phyloP scores from a whole-genome alignment of 78 protist species.

The Paulinella micropora region DNA sequence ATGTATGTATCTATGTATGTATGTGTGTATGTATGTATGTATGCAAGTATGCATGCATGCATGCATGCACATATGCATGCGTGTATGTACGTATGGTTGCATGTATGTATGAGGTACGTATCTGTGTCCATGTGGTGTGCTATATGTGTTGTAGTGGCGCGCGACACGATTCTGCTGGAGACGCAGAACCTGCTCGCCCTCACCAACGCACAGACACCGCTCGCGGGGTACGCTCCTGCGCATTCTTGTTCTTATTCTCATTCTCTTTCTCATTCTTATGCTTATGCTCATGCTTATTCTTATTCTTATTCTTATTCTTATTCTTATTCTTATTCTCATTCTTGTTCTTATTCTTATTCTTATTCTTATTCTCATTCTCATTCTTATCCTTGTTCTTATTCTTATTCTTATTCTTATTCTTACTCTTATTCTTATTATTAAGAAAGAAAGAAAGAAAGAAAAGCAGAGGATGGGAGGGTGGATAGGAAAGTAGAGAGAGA shows the following conservation, averaged over 20 bases:
- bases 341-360: not conserved
- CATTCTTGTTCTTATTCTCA: not conserved
- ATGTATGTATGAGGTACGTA: too few relatives aligned
- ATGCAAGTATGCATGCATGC: too few relatives aligned
- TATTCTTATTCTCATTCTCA: not conserved
- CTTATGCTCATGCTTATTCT: not conserved
- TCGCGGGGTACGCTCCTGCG: slow-evolving; percentile 12
- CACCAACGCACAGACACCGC: not conserved
- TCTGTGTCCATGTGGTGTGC: not conserved
- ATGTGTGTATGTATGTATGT: not conserved
- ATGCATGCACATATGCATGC: not conserved
- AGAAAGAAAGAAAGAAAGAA: not conserved
- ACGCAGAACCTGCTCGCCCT: slow-evolving; percentile 11
- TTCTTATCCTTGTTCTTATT: too few relatives aligned
- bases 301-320: too few relatives aligned
- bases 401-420: too few relatives aligned
- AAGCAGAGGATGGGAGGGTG: too few relatives aligned
- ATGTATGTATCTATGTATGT: not conserved
- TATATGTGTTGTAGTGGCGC: not conserved
- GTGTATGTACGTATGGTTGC: not conserved
- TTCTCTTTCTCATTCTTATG: not conserved
- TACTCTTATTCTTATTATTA: not conserved
- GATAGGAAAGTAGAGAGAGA: too few relatives aligned
- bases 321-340: not conserved
- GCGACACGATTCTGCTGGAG: slow-evolving; percentile 3